These are phyloP conservation scores for Brassica carinata DNA, from an alignment of 345 rosid species.

Conservation along the genomic window DNA sequence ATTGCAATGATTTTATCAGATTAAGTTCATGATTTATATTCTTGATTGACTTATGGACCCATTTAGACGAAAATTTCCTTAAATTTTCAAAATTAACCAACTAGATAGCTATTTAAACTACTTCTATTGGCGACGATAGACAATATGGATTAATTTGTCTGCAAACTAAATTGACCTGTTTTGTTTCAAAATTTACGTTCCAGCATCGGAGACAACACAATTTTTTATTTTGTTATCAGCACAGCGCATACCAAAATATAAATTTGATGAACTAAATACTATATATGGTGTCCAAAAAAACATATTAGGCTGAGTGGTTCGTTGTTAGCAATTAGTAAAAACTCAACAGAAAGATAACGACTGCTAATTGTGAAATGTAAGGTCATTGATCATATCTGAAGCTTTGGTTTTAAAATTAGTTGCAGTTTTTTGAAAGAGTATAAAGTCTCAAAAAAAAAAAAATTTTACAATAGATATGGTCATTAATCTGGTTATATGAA, in stretches of 20 bases:
- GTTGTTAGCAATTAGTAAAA: neutral
- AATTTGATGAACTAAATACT: neutral
- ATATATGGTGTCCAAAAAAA: neutral
- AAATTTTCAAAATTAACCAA: neutral
- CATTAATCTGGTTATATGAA: neutral
- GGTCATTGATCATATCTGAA: neutral
- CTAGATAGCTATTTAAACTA: neutral
- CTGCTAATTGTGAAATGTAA: neutral
- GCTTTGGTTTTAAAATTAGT: neutral
- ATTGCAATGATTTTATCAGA: conserved; percentile 62
- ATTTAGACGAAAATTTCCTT: neutral
- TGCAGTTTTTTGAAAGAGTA: neutral
- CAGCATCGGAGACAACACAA: neutral
- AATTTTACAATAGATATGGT: neutral
- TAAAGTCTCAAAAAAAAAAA: neutral
- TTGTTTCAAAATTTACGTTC: neutral
- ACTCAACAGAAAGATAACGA: neutral
- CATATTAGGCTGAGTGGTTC: neutral
- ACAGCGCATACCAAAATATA: neutral
- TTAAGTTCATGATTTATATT: conserved; percentile 46
- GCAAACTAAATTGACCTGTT: neutral
- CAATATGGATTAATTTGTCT: neutral
- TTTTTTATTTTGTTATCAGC: neutral
- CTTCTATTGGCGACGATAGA: neutral
- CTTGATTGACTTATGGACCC: conserved; percentile 43